Conservation (phyloP, 2,329 filamentous ascomycete species). For the Calonectria fujianensis region DNA sequence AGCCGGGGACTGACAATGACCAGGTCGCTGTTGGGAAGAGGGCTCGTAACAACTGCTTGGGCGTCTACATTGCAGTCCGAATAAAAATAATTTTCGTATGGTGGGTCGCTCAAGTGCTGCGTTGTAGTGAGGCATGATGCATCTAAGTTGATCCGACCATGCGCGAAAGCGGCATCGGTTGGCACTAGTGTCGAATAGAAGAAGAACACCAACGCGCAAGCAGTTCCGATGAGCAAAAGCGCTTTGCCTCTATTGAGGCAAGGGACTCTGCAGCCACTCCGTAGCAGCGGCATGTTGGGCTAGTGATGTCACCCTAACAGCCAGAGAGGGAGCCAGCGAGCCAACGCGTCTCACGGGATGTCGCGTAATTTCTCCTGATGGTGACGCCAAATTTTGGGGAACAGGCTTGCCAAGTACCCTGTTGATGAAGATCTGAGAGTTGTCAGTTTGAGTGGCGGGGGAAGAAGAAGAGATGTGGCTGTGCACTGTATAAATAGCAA, state of each 20-base stretch:
- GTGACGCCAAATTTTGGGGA: background rate
- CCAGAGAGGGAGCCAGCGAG: background rate
- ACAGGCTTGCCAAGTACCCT: background rate
- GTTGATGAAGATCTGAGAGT: background rate
- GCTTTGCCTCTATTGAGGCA: background rate
- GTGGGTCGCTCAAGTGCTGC: slow-evolving; percentile 69
- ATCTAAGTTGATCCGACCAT: background rate
- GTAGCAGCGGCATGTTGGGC: background rate
- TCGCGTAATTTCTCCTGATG: background rate
- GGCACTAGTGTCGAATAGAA: background rate
- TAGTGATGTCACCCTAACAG: background rate
- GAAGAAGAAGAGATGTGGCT: background rate
- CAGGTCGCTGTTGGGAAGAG: slow-evolving; percentile 71
- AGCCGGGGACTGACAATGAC: slow-evolving; percentile 75
- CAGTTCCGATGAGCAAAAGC: background rate
- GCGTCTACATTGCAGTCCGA: slow-evolving; percentile 77
- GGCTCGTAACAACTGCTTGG: slow-evolving; percentile 78
- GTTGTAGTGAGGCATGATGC: slow-evolving; percentile 28
- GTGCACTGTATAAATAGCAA: background rate
- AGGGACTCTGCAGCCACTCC: background rate
- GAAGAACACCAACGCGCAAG: background rate
- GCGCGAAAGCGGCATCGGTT: background rate
- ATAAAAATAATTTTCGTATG: slow-evolving; percentile 80
- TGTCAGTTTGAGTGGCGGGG: background rate
- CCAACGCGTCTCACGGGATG: background rate